These are phyloP conservation scores for Phascolomyces articulosus DNA, from an alignment of 371 early-diverging fungal genomes.

Conservation along the genomic window DNA sequence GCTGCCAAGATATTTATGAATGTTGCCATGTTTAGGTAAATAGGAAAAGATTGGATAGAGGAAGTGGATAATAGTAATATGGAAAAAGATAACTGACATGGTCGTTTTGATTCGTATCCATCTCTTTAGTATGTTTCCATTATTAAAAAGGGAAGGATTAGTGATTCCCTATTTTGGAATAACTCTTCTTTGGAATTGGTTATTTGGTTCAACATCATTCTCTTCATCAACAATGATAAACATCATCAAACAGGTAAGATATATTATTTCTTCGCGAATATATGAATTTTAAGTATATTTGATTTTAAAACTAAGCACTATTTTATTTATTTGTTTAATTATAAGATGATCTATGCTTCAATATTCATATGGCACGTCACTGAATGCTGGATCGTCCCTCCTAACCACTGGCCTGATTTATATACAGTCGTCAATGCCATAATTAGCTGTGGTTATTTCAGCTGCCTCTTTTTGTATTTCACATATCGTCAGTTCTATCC, in stretches of 20 bases:
- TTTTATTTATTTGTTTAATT: neutral
- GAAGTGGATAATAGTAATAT: neutral
- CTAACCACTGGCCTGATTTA: constrained; percentile 77
- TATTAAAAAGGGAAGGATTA: constrained; percentile 77
- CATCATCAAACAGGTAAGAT: neutral
- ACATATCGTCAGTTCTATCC: constrained; percentile 40
- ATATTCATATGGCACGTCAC: constrained; percentile 64
- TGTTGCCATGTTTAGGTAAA: constrained; percentile 81
- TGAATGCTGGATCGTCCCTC: constrained; percentile 64
- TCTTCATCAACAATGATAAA: constrained; percentile 7
- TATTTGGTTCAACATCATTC: constrained; percentile 41
- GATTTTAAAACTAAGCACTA: neutral
- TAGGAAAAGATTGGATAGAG: neutral
- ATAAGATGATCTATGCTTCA: constrained; percentile 46
- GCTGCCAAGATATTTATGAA: constrained; percentile 73
- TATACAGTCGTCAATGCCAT: constrained; percentile 80
- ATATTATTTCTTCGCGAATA: neutral
- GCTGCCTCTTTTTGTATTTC: constrained; percentile 61
- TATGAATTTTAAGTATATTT: neutral
- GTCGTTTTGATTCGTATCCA: too few species aligned
- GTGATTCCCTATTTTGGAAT: constrained; percentile 66
- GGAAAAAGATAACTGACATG: too few species aligned
- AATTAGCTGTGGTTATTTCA: constrained; percentile 70
- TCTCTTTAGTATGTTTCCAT: constrained; percentile 78
- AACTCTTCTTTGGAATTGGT: constrained; percentile 72